Conservation (phyloP, 176 grass and related monocot genomes). For the Triticum turgidum region DNA sequence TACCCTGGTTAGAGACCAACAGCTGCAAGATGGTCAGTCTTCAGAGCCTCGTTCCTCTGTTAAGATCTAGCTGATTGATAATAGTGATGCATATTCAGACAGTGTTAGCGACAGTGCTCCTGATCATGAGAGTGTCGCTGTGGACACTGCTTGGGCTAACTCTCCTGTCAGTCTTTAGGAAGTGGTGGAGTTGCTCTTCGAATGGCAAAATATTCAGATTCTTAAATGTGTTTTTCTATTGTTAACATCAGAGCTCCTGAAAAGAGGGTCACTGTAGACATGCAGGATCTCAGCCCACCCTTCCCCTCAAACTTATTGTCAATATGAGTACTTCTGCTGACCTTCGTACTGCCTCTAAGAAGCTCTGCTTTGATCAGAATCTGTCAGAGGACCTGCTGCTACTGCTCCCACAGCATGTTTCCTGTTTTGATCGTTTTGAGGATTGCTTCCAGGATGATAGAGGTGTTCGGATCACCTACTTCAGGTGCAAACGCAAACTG, state of each 20-base stretch:
- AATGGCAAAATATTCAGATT: neutral
- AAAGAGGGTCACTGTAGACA: neutral
- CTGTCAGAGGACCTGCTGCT: neutral
- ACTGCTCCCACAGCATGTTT: neutral
- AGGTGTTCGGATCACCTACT: neutral
- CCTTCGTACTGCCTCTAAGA: too few species aligned
- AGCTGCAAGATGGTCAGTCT: neutral
- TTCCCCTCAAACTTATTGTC: neutral
- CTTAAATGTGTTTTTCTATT: neutral
- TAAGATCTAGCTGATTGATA: neutral
- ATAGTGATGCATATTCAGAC: too few species aligned
- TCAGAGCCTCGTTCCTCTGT: neutral
- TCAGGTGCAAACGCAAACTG: neutral
- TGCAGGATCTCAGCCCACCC: neutral
- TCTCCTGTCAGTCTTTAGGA: neutral
- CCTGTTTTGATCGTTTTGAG: neutral
- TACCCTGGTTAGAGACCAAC: neutral
- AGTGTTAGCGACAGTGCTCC: neutral
- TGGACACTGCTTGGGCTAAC: neutral
- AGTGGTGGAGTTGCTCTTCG: neutral
- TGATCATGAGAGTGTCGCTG: neutral
- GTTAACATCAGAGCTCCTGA: neutral
- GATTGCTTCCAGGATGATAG: neutral
- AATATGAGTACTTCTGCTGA: too few species aligned
- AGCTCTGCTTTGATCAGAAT: neutral